These are phyloP conservation scores for Pleurotus cornucopiae DNA, from an alignment of 768 basidiomycete genomes.

Conservation along the genomic window DNA sequence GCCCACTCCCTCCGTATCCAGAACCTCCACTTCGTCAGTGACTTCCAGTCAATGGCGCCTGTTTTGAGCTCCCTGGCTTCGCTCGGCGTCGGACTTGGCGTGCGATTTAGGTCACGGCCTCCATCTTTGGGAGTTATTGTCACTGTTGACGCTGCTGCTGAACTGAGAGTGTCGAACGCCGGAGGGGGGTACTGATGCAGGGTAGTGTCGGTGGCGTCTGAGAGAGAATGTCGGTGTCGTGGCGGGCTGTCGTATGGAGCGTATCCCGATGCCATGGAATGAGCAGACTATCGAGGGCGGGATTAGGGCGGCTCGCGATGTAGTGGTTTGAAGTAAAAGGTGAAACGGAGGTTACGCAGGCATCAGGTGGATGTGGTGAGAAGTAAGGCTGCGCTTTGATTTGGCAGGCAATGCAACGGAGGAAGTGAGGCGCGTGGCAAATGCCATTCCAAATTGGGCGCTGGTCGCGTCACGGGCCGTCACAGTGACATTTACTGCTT, in stretches of 20 bases:
- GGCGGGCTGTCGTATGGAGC: background rate
- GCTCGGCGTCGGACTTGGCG: slow-evolving; percentile 65
- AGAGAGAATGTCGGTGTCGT: background rate
- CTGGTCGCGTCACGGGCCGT: slow-evolving; percentile 5
- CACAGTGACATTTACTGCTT: no score
- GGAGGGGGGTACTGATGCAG: slow-evolving; percentile 3
- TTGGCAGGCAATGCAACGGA: no score
- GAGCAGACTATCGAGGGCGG: background rate
- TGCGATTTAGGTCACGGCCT: slow-evolving; percentile 26
- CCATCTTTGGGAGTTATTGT: slow-evolving; percentile 17
- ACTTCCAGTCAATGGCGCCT: slow-evolving; percentile 41
- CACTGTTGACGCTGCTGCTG: background rate
- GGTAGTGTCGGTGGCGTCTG: background rate
- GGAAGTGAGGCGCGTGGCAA: no score
- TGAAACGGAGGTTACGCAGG: no score
- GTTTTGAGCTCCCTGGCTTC: slow-evolving; percentile 38
- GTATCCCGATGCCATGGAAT: background rate
- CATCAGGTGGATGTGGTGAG: no score
- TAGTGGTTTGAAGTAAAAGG: no score
- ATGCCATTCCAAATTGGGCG: no score
- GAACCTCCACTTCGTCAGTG: slow-evolving; percentile 40
- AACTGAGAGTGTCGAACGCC: background rate
- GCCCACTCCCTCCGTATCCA: slow-evolving; percentile 54
- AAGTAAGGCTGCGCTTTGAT: no score
- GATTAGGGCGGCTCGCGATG: no score